Evolutionary conservation across 2,329 filamentous ascomycete species (phyloP), one percentile per base, ranked within the genome.

Genomic region (Boeremia lycopersici): DNA sequence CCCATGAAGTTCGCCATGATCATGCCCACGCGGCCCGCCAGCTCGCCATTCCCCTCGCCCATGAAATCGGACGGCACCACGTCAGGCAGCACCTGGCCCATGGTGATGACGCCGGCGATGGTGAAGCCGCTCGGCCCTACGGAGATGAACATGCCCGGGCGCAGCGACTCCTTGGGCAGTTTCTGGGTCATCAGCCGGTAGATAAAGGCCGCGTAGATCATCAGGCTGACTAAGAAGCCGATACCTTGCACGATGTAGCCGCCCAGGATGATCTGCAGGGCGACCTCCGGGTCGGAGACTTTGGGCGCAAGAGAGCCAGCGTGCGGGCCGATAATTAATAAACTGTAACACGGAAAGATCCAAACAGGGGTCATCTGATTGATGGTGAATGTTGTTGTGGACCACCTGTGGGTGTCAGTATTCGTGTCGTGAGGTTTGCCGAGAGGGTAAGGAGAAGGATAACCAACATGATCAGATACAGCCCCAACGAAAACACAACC

Each of bases 181-280:
- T 95, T 95, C 68, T 93, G 89, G 0, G 90, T 93, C 90, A 95
- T 95, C 26, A 96, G 81, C 28, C 91, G 85, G 71, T 95, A 95
- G 44, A 96, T 84, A 69, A 93, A 95, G 44, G 91, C 89, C 1
- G 89, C 85, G 59, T 91, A 92, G 25, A 96, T 89, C 87, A 93
- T 93, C 54, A 93, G 82, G 0, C 82, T 83, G 38, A 88, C 82
- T 60, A 87, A 71, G 65, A 87, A 87, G 1, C 85, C 85, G 43
- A 86, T 82, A n/a, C 85, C 85, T 70, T 88, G 85, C 31, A 87
- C 80, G 3, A 84, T 80, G 52, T 81, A 82, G 10, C 84, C 85
- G 6, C 83, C 83, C 34, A 87, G 73, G 29, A 87, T 82, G 53
- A 87, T 81, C 3, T 76, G 72, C n/a, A 87, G 74, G 0, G 81